Conservation (phyloP, 352 stramenopile genomes). For the Phytophthora litchii region DNA sequence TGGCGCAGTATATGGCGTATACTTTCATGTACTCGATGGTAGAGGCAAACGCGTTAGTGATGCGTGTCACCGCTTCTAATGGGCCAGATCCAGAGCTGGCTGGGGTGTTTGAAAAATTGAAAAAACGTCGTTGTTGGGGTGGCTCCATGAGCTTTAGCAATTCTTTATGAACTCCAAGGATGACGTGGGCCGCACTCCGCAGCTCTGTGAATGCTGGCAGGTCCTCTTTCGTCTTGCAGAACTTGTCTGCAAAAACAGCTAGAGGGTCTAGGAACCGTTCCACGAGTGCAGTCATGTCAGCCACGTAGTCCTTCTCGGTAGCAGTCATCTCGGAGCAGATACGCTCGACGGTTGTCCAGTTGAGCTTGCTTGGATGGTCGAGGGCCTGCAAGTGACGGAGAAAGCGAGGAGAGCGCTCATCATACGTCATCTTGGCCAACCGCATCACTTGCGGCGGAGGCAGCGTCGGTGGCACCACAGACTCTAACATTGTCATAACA, state of each 20-base stretch:
- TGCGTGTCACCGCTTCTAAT: slow-evolving; percentile 31
- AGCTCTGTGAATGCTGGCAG: slow-evolving; percentile 25
- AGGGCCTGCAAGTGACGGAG: slow-evolving; percentile 32
- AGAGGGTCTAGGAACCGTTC: slow-evolving; percentile 34
- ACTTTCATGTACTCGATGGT: slow-evolving; percentile 74
- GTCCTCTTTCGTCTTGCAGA: slow-evolving; percentile 17
- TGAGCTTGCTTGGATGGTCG: slow-evolving; percentile 29
- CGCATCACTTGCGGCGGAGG: slow-evolving; percentile 24
- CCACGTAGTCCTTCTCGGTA: slow-evolving; percentile 42
- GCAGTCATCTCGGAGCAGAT: slow-evolving; percentile 38
- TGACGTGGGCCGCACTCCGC: slow-evolving; percentile 20
- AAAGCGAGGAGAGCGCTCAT: slow-evolving; percentile 33
- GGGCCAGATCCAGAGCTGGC: slow-evolving; percentile 11
- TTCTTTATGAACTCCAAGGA: slow-evolving; percentile 34
- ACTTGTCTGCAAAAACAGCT: slow-evolving; percentile 17
- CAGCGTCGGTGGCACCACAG: slow-evolving; percentile 15
- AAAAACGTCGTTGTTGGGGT: slow-evolving; percentile 17
- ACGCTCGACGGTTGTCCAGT: slow-evolving; percentile 35
- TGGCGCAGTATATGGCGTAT: slow-evolving; percentile 73
- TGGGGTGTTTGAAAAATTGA: slow-evolving; percentile 17
- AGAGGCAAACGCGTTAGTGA: slow-evolving; percentile 38
- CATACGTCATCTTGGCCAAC: slow-evolving; percentile 24
- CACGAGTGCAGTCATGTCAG: slow-evolving; percentile 25
- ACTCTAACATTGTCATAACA: slow-evolving; percentile 20
- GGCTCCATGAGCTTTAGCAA: slow-evolving; percentile 24